Conservation (phyloP, 1,284 basidiomycete genomes). For the Marasmius sp. region DNA sequence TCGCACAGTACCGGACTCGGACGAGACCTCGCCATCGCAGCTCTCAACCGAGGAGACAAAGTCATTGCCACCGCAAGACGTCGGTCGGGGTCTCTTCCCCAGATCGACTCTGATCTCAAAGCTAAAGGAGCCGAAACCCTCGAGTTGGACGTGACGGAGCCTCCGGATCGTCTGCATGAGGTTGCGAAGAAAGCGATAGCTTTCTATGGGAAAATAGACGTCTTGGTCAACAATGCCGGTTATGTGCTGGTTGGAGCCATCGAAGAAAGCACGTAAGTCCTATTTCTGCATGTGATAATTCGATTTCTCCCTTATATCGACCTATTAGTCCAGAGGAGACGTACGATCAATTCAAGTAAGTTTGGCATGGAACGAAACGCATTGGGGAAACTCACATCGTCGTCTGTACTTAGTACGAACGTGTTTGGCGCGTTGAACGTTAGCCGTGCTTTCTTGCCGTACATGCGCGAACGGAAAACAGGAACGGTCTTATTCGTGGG, state of each 20-base stretch:
- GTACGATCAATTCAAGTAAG: no score
- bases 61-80: conserved; percentile 14
- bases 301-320: conserved; percentile 34
- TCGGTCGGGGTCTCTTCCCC: conserved; percentile 14
- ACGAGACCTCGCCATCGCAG: conserved; percentile 3
- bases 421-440: no score
- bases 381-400: no score
- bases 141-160: conserved; percentile 44
- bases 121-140: conserved; percentile 33
- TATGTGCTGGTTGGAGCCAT: conserved; percentile 20
- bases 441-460: no score
- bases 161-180: conserved; percentile 33
- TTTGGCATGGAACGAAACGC: no score
- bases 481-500: no score
- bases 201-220: conserved; percentile 52
- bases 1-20: neutral
- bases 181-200: conserved; percentile 36
- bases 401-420: no score
- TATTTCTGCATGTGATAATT: conserved; percentile 35
- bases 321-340: conserved; percentile 15
- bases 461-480: no score
- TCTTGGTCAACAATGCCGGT: conserved; percentile 56
- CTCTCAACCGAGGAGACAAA: conserved; percentile 6
- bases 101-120: conserved; percentile 4
- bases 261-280: conserved; percentile 40